phyloP scores from a whole-genome alignment of 208 protist species.

The Wallacemonas sp. region DNA sequence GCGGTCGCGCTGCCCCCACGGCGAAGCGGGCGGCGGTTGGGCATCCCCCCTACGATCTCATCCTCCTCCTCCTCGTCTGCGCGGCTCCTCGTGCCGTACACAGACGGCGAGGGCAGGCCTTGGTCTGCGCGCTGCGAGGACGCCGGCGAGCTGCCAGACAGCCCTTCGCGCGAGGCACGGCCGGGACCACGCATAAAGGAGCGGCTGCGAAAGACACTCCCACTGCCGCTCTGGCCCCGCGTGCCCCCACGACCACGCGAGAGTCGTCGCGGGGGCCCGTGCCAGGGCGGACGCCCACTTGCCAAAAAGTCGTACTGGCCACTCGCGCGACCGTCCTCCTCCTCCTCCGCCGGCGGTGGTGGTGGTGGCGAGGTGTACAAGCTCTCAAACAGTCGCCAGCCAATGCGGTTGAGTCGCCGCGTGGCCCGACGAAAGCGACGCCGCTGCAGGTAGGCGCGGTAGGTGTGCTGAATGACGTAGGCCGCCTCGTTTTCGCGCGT shows the following conservation, averaged over 20 bases:
- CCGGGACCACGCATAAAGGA: background rate
- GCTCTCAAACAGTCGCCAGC: slow-evolving; percentile 1
- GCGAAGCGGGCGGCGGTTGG: no score
- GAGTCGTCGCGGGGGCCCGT: no score
- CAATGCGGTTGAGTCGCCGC: slow-evolving; percentile 19
- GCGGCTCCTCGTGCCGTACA: no score
- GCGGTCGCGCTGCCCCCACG: background rate
- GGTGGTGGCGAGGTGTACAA: slow-evolving; percentile 2
- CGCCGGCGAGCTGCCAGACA: no score
- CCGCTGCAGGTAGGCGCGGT: slow-evolving; percentile 29
- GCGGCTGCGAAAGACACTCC: background rate
- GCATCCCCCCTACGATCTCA: no score
- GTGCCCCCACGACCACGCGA: no score
- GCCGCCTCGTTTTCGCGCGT: slow-evolving; percentile 53
- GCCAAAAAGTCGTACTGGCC: background rate
- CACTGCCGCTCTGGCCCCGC: no score
- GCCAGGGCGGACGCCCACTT: background rate
- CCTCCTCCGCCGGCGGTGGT: background rate
- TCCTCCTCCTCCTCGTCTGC: no score
- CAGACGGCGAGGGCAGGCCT: background rate
- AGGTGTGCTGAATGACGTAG: slow-evolving; percentile 69
- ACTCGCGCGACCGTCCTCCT: background rate
- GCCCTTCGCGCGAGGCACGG: background rate
- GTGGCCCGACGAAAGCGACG: slow-evolving; percentile 39
- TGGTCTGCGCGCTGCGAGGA: background rate